A percentile compares a stretch with the other conserved stretches of the same genome.
These are phyloP conservation scores for Fusarium sp. DNA, from an alignment of 2,329 filamentous ascomycete genomes.

Conservation along the genomic window DNA sequence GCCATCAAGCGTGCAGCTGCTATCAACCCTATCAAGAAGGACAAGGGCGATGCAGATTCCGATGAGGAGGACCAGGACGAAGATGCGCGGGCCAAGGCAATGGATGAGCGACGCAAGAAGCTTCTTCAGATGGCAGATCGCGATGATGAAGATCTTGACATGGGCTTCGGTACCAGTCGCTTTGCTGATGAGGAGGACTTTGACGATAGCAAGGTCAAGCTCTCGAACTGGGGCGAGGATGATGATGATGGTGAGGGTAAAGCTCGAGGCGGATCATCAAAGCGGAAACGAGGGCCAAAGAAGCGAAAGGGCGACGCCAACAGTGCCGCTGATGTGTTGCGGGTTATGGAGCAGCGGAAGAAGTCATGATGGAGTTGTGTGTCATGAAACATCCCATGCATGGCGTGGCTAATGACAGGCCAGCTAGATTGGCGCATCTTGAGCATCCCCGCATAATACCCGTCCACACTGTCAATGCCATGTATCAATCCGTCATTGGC, in stretches of 20 bases:
- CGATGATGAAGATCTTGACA: conserved; percentile 91
- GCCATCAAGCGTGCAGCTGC: conserved; percentile 87
- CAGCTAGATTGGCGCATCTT: conserved; percentile 10
- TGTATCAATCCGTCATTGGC: background rate
- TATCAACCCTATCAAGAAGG: conserved; percentile 62
- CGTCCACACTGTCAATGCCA: background rate
- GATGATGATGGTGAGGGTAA: conserved; percentile 60
- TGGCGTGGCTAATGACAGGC: background rate
- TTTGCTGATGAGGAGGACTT: conserved; percentile 90
- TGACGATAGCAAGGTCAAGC: conserved; percentile 74
- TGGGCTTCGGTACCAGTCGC: conserved; percentile 91
- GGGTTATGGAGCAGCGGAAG: conserved; percentile 75
- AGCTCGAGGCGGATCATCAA: conserved; percentile 59
- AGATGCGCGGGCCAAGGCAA: conserved; percentile 62
- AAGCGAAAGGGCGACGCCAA: conserved; percentile 85
- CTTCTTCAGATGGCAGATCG: conserved; percentile 81
- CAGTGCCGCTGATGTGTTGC: conserved; percentile 82
- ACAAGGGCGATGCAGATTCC: conserved; percentile 45
- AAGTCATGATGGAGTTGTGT: conserved; percentile 38
- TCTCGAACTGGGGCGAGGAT: conserved; percentile 73
- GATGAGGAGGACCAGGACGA: conserved; percentile 52
- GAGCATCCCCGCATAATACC: background rate
- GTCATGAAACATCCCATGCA: conserved; percentile 23
- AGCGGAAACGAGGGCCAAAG: conserved; percentile 77
- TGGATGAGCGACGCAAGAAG: conserved; percentile 76